phyloP scores from a whole-genome alignment of 2,329 filamentous ascomycete species.

The Colletotrichum higginsianum region DNA sequence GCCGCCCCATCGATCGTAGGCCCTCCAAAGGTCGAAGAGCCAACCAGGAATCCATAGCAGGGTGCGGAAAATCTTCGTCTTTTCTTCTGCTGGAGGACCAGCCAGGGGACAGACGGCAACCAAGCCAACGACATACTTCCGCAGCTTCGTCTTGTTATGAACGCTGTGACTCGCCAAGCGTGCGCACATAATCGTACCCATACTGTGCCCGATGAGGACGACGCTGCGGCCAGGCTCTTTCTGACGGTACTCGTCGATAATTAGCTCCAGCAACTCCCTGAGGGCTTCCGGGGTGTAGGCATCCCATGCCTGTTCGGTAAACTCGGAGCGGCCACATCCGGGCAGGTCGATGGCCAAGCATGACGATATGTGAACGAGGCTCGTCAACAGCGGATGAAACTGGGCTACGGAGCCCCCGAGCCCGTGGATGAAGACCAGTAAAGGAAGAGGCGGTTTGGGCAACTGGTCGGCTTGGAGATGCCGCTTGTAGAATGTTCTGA shows the following conservation, averaged over 20 bases:
- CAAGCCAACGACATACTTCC: slow-evolving; percentile 79
- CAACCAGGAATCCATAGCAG: slow-evolving; percentile 78
- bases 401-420: slow-evolving; percentile 93
- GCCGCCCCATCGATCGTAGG: slow-evolving; percentile 85
- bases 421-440: slow-evolving; percentile 93
- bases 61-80: slow-evolving; percentile 63
- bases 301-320: slow-evolving; percentile 78
- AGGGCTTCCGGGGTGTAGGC: slow-evolving; percentile 86
- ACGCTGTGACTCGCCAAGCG: slow-evolving; percentile 71
- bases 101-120: slow-evolving; percentile 87
- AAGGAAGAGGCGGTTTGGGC: slow-evolving; percentile 79
- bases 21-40: slow-evolving; percentile 83
- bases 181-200: slow-evolving; percentile 86
- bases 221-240: slow-evolving; percentile 77
- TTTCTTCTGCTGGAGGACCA: slow-evolving; percentile 69
- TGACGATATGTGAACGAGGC: slow-evolving; percentile 85
- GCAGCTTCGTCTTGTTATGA: slow-evolving; percentile 66
- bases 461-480: slow-evolving; percentile 89
- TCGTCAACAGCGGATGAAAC: slow-evolving; percentile 85
- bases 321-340: slow-evolving; percentile 87
- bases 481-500: slow-evolving; percentile 87
- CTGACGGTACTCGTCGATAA: slow-evolving; percentile 82
- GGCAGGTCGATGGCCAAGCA: slow-evolving; percentile 92
- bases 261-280: slow-evolving; percentile 79
- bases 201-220: slow-evolving; percentile 88